Percentiles rank a stretch among this genome's conserved stretches.
Conservation (phyloP, 2,329 filamentous ascomycete species). For the Torrubiella hemipterigena region DNA sequence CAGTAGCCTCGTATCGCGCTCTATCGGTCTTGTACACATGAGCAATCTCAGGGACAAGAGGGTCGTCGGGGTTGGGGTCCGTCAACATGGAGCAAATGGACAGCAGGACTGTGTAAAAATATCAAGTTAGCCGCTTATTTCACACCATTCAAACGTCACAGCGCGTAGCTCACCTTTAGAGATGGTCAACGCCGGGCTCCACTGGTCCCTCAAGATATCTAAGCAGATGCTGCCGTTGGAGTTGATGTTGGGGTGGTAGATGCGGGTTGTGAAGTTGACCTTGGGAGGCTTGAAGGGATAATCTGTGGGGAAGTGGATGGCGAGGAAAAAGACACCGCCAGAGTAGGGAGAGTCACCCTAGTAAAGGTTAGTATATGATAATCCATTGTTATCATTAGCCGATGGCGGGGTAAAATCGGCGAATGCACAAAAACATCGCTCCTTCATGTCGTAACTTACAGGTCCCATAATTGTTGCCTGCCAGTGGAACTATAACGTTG, state of each 20-base stretch:
- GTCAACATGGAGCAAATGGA: slow-evolving; percentile 99
- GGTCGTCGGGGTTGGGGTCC: slow-evolving; percentile 98
- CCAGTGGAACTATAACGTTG: slow-evolving; percentile 77
- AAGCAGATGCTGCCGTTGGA: slow-evolving; percentile 98
- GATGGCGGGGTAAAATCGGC: slow-evolving; percentile 12
- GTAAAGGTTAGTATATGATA: slow-evolving; percentile 2
- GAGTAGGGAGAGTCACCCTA: slow-evolving; percentile 95
- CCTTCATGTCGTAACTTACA: slow-evolving; percentile 63
- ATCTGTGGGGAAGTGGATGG: slow-evolving; percentile 98
- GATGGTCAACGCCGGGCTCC: slow-evolving; percentile 96
- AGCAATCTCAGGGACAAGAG: slow-evolving; percentile 95
- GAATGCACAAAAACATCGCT: too few relatives aligned
- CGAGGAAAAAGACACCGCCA: slow-evolving; percentile 96
- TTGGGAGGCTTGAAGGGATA: slow-evolving; percentile 99
- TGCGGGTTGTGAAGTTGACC: slow-evolving; percentile 99
- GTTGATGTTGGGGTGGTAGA: slow-evolving; percentile 99
- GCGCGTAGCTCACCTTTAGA: slow-evolving; percentile 90
- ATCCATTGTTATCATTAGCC: slow-evolving; percentile 7
- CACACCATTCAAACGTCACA: too few relatives aligned
- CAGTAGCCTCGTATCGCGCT: slow-evolving; percentile 88
- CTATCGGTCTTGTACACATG: slow-evolving; percentile 99
- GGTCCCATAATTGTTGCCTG: slow-evolving; percentile 99
- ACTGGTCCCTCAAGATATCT: slow-evolving; percentile 97
- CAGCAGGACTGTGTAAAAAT: slow-evolving; percentile 57
- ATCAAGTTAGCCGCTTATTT: too few relatives aligned